Evolutionary conservation across 805 yeast genomes (phyloP), one percentile per base, ranked within the genome.

Genomic region (Sungouiozyma ichnusensis): DNA sequence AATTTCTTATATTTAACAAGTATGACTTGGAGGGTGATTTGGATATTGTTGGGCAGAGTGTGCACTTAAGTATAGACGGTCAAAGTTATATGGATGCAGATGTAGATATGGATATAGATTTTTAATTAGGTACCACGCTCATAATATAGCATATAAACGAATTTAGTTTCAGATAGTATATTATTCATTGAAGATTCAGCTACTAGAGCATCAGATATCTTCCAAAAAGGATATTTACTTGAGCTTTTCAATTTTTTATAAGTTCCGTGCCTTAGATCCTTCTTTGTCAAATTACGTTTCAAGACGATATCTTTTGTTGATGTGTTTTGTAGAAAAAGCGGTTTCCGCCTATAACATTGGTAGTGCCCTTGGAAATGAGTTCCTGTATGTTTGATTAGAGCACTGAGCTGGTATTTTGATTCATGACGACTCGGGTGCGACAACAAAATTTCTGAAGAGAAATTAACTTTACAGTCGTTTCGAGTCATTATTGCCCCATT

Each of bases 281-380:
- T 24, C 9, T 20, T 19, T 34, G 17, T 4, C 38, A 27, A 19
- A 9, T 16, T 11, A 35, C 58, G 64, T 43, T 60, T 62, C 17
- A 59, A 52, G 43, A 70, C n/a, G n/a, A n/a, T n/a, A n/a, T n/a
- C n/a, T n/a, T n/a, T n/a, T n/a, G n/a, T n/a, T n/a, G n/a, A n/a
- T n/a, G n/a, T n/a, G n/a, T n/a, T n/a, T n/a, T n/a, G n/a, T n/a
- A n/a, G n/a, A n/a, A n/a, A 72, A 3, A 72, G 58, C 2, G 92
- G 90, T 56, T 87, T 88, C 38, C 77, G 77, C 47, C 83, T 79
- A 57, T 77, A 85, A 52, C 95, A 85, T 53, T 88, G 95, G 57
- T 87, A 88, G 56, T 88, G 97, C 1, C 97, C 97, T 36, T 77
- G 74, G 16, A 79, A 72, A 60, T 88, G 97, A 1, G 90, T 78